Base-by-base conservation (phyloP, 345 rosid genomes). In the Cardamine resedifolia region DNA sequence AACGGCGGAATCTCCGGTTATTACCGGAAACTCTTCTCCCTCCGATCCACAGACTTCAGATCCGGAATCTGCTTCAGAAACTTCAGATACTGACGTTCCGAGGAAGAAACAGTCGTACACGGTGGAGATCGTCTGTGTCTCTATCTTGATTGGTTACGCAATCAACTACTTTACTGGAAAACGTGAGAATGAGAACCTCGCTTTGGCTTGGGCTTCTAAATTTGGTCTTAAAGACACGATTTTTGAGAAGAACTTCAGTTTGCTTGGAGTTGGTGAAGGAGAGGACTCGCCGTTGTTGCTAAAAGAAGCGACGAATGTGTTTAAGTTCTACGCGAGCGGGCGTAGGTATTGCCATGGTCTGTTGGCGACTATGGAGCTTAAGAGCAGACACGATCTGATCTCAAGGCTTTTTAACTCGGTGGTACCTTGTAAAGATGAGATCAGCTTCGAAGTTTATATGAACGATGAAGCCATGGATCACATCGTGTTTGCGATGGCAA, bases 271-370 rank as follows among this genome's bases (percentile, higher is more conserved):
- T 1, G 77, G 77, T 28, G 96, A 92, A 63, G 90, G 89, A 1
- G 96, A 96, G 0, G 98, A 90, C 77, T 86, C 97, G 21, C 96
- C 98, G 0, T 72, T 96, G 77, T 64, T 96, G 84, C 78, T 96
- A 19, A 96, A 92, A 76, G 99, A 96, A 83, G 97, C 90, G 44
- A 88, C 85, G 77, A 88, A 76, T 21, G 90, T 96, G 52, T 96
- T 96, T 74, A 96, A 92, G 56, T 90, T 96, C 76, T 92, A 96
- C 44, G 99, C 98, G 0, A 92, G 97, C 10, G 99, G 99, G 21
- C 86, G 99, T 5, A 83, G 99, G 72, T 90, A 82, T 64, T 96
- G 99, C 79, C 89, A 86, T 56, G 98, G 99, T n/a, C 9, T 96
- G 58, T 39, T 96, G 80, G 99, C 97, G 4, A 96, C 98, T 0